Base-by-base conservation (phyloP, 129 eudicot genomes). In the Flaveria sonorensis region DNA sequence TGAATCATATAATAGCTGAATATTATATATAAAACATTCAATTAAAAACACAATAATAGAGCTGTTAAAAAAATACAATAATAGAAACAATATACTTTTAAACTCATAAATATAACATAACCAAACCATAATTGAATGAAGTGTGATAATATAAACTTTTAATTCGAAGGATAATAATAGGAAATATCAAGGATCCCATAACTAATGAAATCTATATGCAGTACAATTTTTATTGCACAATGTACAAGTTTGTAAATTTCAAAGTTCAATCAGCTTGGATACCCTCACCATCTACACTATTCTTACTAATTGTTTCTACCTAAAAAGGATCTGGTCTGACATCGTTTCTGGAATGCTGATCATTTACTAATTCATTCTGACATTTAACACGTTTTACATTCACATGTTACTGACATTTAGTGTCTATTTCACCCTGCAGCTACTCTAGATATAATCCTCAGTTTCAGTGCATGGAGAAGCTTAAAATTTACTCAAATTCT, bases 381-480 rank as follows among this genome's bases (percentile, higher is more conserved):
- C 53, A 48, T 63, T 48, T 65, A 28, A 10, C 48, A 14, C 47
- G n/a, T n/a, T 19, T 24, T 62, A 11, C 30, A 45, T 45, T 16
- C n/a, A 45, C 6, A 45, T 36, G 40, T 6, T 36, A 36, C 28
- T 15, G 53, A 77, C 23, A 59, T 48, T 79, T 19, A 32, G 24
- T 65, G 50, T 50, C 9, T 74, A 30, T 50, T 67, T 46, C 19
- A 63, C 32, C 12, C 28, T 85, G 84, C 96, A 95, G 99, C 97
- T 83, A 16, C 79, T 78, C 56, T 95, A 64, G 99, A 95, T 77
- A 82, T 95, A 75, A 83, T 88, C 62, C 96, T 95, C 45, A 95
- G 96, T 77, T 86, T 87, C 80, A 71, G 80, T 83, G 99, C 99
- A 13, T 95, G 99, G 99, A 79, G 95, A 71, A 92, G 96, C 85